Conservation (phyloP, 176 grass and related monocot species). For the Lolium multiflorum region DNA sequence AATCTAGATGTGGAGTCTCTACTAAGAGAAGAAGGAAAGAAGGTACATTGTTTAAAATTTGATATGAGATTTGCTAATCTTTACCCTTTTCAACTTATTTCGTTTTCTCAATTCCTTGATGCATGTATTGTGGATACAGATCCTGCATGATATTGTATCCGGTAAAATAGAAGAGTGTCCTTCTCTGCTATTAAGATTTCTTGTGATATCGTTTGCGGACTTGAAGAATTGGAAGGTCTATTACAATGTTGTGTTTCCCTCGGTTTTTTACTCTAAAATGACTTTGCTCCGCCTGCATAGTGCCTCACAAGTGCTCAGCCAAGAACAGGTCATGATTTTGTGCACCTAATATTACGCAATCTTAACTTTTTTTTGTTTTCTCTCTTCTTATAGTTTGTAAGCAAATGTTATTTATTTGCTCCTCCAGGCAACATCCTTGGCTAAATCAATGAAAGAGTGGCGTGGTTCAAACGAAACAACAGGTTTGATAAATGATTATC, state of each 20-base stretch:
- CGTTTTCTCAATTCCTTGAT: neutral
- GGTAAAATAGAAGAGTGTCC: slow-evolving; percentile 82
- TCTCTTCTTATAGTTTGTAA: neutral
- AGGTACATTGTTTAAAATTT: slow-evolving; percentile 48
- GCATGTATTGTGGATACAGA: slow-evolving; percentile 43
- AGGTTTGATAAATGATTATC: slow-evolving; percentile 57
- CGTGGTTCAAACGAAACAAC: slow-evolving; percentile 71
- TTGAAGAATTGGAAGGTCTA: slow-evolving; percentile 91
- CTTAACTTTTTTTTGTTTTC: slow-evolving; percentile 15
- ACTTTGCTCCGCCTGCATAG: slow-evolving; percentile 56
- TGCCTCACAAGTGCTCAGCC: slow-evolving; percentile 54
- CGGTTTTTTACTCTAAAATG: slow-evolving; percentile 74
- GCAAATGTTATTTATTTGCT: slow-evolving; percentile 37
- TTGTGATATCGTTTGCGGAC: slow-evolving; percentile 94
- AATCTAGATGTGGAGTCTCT: slow-evolving; percentile 58
- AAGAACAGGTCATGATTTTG: slow-evolving; percentile 59
- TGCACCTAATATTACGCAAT: slow-evolving; percentile 29
- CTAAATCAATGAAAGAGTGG: slow-evolving; percentile 61
- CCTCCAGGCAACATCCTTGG: slow-evolving; percentile 66
- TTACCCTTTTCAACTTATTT: neutral
- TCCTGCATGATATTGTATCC: slow-evolving; percentile 74
- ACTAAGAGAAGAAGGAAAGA: slow-evolving; percentile 68
- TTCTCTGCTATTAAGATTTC: slow-evolving; percentile 69
- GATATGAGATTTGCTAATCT: neutral
- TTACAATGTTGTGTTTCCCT: slow-evolving; percentile 79